Base-by-base conservation (phyloP, 176 grass and related monocot genomes). In the Microstegium vimineum region DNA sequence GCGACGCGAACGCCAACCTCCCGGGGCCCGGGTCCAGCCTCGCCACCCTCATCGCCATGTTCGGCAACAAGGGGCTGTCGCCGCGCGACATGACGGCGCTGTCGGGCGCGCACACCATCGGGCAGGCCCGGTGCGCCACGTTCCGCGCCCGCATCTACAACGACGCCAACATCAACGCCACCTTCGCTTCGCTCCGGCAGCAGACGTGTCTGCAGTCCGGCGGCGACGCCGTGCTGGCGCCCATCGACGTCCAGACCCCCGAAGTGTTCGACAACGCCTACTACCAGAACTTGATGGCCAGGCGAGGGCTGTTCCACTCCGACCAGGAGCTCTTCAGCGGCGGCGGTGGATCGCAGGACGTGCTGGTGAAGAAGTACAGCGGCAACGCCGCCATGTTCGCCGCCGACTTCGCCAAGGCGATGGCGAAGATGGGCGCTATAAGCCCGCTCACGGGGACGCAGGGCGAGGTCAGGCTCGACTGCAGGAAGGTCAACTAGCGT, bases 41-140 rank as follows among this genome's bases (percentile, higher is more conserved):
- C 25, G 66, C 87, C 1, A 47, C 70, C 0, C 89, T 91, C 43
- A 10, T 86, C 71, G 3, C 91, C 5, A 75, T 54, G 84, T 97
- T 97, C 81, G 42, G 62, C 26, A 71, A 41, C 16, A 90, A 97
- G 77, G 84, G 78, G 8, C 75, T 97, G 1, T 75, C 72, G 52
- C 9, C 94, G 26, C 57, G 76, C 0, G 94, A 97, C 74, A 88
- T 97, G 89, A 90, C 94, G 38, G 89, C 80, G 65, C 87, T 97
- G 15, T 97, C 94, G 12, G 91, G 94, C 35, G 91, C 87, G 42
- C 94, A 97, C 89, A 86, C 91, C 1, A 8, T 97, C 36, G 94
- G 91, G 3, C 74, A 82, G 75, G 86, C 86, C 11, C 87, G 87
- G 33, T 97, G 91, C 89, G 0, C 23, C 32, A 80, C 75, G 8